Conservation (phyloP, 371 early-diverging fungal species). For the Smittium mucronatum region DNA sequence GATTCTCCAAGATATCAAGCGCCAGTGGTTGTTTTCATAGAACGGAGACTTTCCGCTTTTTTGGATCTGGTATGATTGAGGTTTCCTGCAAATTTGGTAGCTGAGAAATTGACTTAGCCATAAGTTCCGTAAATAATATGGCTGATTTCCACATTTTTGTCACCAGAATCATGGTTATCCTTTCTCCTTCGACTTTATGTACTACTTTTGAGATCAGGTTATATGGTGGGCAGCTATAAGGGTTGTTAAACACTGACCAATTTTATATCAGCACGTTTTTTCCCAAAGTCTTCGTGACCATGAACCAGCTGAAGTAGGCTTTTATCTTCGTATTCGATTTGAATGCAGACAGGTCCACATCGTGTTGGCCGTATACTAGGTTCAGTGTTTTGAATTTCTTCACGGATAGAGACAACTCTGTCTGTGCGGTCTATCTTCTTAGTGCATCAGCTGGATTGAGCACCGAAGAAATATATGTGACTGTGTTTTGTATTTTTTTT, state of each 20-base stretch:
- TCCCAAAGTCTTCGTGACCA: background rate
- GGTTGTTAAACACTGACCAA: background rate
- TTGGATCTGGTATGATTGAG: background rate
- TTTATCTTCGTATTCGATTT: background rate
- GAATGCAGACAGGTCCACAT: background rate
- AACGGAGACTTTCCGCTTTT: background rate
- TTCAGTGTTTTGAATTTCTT: too few species aligned
- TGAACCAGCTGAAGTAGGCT: background rate
- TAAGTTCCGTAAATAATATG: background rate
- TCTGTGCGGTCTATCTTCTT: too few species aligned
- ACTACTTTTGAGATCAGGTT: background rate
- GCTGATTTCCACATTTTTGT: background rate
- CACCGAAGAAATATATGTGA: too few species aligned
- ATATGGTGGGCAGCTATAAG: background rate
- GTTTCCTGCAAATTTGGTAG: background rate
- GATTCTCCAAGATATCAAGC: background rate
- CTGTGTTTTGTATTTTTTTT: too few species aligned
- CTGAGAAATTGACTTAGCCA: background rate
- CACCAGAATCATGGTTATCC: background rate
- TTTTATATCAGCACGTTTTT: background rate
- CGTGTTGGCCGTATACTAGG: background rate
- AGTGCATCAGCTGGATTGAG: too few species aligned
- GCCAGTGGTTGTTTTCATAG: background rate
- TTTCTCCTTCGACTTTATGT: background rate
- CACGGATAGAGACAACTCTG: too few species aligned